These are phyloP conservation scores for Oryza brachyantha DNA, from an alignment of 176 grass and related monocot genomes.

Conservation along the genomic window DNA sequence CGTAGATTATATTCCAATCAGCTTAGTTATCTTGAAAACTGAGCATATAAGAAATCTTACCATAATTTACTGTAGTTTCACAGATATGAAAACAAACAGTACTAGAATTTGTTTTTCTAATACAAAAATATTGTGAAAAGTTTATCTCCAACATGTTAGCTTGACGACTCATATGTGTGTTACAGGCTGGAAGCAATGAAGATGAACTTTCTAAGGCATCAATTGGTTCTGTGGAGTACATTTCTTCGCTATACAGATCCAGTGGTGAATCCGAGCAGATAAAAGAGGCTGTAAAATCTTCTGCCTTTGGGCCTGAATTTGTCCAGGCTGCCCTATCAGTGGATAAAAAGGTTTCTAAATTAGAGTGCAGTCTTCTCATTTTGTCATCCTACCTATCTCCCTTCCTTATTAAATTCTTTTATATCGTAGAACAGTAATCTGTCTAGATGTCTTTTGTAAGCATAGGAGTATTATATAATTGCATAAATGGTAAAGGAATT, in stretches of 20 bases:
- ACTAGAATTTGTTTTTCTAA: neutral
- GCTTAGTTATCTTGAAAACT: neutral
- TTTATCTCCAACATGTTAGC: conserved; percentile 15
- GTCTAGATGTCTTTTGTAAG: neutral
- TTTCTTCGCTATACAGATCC: conserved; percentile 77
- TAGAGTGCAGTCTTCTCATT: conserved; percentile 20
- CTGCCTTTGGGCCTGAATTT: conserved; percentile 84
- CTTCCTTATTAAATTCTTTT: conserved; percentile 1
- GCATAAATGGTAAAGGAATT: conserved; percentile 3
- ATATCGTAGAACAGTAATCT: neutral
- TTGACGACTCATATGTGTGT: conserved; percentile 19
- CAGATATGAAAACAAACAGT: neutral
- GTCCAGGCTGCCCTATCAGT: conserved; percentile 89
- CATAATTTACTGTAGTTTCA: neutral
- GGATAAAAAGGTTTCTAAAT: conserved; percentile 71
- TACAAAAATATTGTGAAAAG: conserved; percentile 2
- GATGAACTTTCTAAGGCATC: conserved; percentile 70
- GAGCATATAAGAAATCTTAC: neutral
- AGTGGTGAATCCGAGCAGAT: conserved; percentile 76
- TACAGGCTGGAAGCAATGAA: conserved; percentile 47
- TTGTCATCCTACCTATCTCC: neutral
- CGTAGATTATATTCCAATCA: conserved; percentile 19
- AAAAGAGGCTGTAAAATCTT: conserved; percentile 63
- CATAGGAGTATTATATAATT: neutral
- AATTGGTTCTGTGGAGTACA: conserved; percentile 92